Conservation (phyloP, 352 stramenopile species). For the Phytophthora pseudosyringae region DNA sequence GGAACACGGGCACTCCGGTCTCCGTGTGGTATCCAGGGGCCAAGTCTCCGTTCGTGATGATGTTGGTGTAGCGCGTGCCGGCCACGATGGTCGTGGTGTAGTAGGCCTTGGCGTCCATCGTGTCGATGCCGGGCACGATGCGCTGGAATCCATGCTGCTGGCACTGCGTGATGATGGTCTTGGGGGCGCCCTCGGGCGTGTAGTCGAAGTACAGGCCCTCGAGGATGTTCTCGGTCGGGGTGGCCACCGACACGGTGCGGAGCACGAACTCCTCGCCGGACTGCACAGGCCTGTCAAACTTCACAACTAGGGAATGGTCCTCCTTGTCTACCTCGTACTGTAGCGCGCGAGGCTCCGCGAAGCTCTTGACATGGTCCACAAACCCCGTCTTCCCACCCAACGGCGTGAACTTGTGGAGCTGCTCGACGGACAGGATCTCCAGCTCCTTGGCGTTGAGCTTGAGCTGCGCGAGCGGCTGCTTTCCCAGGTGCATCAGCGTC, state of each 20-base stretch:
- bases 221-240: constrained; percentile 78
- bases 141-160: constrained; percentile 84
- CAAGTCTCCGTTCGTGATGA: constrained; percentile 82
- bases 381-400: constrained; percentile 55
- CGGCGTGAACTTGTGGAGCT: constrained; percentile 52
- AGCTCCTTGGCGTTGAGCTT: constrained; percentile 84
- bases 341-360: constrained; percentile 47
- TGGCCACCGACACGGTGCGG: constrained; percentile 67
- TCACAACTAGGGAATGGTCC: constrained; percentile 77
- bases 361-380: constrained; percentile 64
- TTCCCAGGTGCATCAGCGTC: constrained; percentile 61
- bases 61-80: constrained; percentile 79
- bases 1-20: constrained; percentile 66
- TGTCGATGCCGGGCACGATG: constrained; percentile 81
- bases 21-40: constrained; percentile 68
- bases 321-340: constrained; percentile 65
- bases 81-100: constrained; percentile 83
- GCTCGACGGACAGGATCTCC: constrained; percentile 65
- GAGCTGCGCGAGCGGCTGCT: constrained; percentile 49
- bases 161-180: constrained; percentile 86
- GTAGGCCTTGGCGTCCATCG: constrained; percentile 83
- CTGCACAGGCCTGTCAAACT: constrained; percentile 57
- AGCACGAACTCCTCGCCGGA: constrained; percentile 73
- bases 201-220: constrained; percentile 85
- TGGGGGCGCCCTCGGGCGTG: constrained; percentile 64